These are phyloP conservation scores for Aurifilum marmelostoma DNA, from an alignment of 2,329 filamentous ascomycete genomes.

Conservation along the genomic window DNA sequence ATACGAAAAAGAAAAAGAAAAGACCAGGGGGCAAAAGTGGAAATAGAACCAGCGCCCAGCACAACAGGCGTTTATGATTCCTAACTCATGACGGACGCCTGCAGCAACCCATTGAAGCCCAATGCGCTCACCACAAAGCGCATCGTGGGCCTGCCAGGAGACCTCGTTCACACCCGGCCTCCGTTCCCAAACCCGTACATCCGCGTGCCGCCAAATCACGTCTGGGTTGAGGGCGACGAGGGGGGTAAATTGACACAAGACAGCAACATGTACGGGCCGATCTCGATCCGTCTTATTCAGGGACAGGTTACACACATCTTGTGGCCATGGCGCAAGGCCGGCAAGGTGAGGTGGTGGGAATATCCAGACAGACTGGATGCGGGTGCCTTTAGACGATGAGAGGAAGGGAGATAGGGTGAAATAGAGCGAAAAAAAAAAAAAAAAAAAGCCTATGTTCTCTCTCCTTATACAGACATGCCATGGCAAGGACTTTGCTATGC, in stretches of 20 bases:
- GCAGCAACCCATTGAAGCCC: slow-evolving; percentile 71
- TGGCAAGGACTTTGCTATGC: not conserved
- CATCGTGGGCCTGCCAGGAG: slow-evolving; percentile 79
- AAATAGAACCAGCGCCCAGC: not conserved
- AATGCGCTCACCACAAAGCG: slow-evolving; percentile 77
- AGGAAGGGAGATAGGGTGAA: not conserved
- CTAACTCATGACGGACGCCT: not conserved
- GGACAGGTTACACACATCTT: slow-evolving; percentile 75
- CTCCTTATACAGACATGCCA: not conserved
- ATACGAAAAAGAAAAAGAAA: not conserved
- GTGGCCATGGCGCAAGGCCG: slow-evolving; percentile 66
- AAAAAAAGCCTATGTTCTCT: not conserved
- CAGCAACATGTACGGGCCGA: slow-evolving; percentile 88
- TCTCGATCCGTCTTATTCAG: slow-evolving; percentile 73
- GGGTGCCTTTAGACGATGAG: slow-evolving; percentile 18
- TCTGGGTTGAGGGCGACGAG: slow-evolving; percentile 95
- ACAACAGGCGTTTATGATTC: not conserved
- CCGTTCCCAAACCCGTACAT: slow-evolving; percentile 61
- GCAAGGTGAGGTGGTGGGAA: slow-evolving; percentile 62
- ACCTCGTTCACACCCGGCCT: slow-evolving; percentile 68
- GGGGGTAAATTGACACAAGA: slow-evolving; percentile 71
- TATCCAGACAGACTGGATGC: slow-evolving; percentile 36
- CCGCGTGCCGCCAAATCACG: slow-evolving; percentile 77
- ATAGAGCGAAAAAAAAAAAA: not conserved
- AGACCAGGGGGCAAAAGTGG: not conserved